A percentile compares a stretch with the other conserved stretches of the same genome.
Conservation (phyloP, 2,329 filamentous ascomycete species). For the Helotiales sp. region DNA sequence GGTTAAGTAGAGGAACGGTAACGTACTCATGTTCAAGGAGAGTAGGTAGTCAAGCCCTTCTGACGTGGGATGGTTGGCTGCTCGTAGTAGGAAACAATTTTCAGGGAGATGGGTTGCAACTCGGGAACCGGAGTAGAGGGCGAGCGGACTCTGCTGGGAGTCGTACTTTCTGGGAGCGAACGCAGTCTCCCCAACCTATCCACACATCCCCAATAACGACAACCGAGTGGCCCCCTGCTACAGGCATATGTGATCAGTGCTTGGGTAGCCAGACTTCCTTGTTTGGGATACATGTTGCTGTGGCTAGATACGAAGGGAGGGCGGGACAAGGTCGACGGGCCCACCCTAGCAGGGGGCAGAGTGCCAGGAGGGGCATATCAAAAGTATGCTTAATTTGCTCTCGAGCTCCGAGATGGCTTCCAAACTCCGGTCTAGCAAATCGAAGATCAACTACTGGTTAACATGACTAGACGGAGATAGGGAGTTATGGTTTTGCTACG, state of each 20-base stretch:
- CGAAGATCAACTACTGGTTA: not conserved
- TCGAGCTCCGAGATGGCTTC: not conserved
- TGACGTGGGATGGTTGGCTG: not conserved
- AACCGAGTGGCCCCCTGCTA: too few species aligned
- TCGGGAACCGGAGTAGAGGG: not conserved
- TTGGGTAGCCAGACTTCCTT: too few species aligned
- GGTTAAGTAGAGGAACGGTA: not conserved
- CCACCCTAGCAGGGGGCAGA: not conserved
- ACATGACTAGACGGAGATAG: not conserved
- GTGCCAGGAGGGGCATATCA: not conserved
- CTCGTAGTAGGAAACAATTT: not conserved
- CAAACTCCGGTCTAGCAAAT: not conserved
- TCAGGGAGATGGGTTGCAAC: not conserved
- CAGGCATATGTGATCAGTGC: too few species aligned
- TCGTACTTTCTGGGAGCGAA: not conserved
- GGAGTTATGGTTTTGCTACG: not conserved
- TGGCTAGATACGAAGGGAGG: too few species aligned
- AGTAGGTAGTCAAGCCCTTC: not conserved
- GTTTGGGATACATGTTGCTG: too few species aligned
- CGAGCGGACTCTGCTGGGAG: not conserved
- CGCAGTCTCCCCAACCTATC: not conserved
- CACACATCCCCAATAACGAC: not conserved
- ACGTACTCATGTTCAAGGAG: not conserved
- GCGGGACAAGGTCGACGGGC: not conserved
- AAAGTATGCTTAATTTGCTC: not conserved